Percentiles rank a stretch among this genome's conserved stretches.
Evolutionary conservation across 2,329 filamentous ascomycete genomes (phyloP).

Genomic region (Penicillium freii): DNA sequence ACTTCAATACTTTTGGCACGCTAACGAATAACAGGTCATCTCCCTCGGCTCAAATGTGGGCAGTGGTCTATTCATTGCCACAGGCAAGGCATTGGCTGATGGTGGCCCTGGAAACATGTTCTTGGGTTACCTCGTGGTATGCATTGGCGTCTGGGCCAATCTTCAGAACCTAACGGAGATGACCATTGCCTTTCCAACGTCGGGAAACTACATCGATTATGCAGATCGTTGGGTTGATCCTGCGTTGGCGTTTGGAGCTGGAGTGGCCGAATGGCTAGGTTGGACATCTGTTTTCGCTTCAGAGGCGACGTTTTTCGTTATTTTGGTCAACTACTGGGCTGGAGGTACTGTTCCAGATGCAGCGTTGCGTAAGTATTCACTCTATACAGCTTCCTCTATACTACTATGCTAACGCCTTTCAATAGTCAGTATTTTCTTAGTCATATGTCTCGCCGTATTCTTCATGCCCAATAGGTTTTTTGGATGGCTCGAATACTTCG

Average conservation of each 20-base stretch:
- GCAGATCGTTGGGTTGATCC: constrained; percentile 43
- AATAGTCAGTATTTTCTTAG: constrained; percentile 21
- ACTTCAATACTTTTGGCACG: too few relatives aligned
- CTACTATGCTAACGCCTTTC: too few relatives aligned
- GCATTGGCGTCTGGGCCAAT: constrained; percentile 34
- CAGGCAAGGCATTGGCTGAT: constrained; percentile 25
- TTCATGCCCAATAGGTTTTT: constrained; percentile 33
- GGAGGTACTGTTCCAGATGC: constrained; percentile 2
- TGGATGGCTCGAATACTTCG: constrained; percentile 39
- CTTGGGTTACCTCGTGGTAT: constrained; percentile 32
- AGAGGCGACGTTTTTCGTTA: constrained; percentile 24
- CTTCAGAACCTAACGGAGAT: constrained; percentile 37
- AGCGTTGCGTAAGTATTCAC: background rate
- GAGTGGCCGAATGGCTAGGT: constrained; percentile 26
- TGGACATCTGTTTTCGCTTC: constrained; percentile 15
- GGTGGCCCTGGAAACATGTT: constrained; percentile 37
- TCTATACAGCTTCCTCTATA: too few relatives aligned
- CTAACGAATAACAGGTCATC: background rate
- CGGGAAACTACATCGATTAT: constrained; percentile 41
- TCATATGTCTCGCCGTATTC: constrained; percentile 24
- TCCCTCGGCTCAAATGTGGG: constrained; percentile 15
- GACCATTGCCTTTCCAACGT: constrained; percentile 39
- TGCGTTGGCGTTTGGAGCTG: constrained; percentile 40
- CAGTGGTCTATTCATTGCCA: constrained; percentile 18
- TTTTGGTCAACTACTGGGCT: constrained; percentile 26